Conservation (phyloP, 768 basidiomycete genomes). For the Inosperma sp. region DNA sequence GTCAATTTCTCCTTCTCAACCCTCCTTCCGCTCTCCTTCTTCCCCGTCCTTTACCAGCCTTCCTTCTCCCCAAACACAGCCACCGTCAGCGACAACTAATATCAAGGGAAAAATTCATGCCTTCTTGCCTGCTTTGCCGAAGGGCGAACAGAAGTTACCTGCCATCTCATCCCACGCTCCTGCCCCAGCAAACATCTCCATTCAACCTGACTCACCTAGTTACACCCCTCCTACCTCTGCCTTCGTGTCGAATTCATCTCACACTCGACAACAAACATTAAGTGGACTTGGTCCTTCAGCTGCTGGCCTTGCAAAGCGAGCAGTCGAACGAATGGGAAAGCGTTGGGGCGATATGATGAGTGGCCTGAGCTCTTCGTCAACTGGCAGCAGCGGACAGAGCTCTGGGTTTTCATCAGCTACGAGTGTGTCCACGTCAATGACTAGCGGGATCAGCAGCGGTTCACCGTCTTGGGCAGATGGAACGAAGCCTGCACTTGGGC, state of each 20-base stretch:
- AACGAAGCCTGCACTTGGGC: too few species aligned
- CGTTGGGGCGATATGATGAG: slow-evolving; percentile 49
- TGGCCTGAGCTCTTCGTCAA: slow-evolving; percentile 31
- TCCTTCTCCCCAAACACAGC: too few species aligned
- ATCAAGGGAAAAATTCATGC: background rate
- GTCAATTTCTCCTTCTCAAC: background rate
- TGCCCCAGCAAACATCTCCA: too few species aligned
- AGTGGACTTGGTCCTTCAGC: slow-evolving; percentile 66
- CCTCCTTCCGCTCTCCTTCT: background rate
- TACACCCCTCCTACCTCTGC: background rate
- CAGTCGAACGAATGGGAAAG: slow-evolving; percentile 72
- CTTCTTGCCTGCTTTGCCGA: background rate
- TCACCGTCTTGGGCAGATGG: background rate
- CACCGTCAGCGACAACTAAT: background rate
- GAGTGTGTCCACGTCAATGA: background rate
- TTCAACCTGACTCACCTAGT: background rate
- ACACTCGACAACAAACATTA: slow-evolving; percentile 59
- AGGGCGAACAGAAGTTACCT: background rate
- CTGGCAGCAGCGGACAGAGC: slow-evolving; percentile 24
- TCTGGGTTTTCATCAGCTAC: slow-evolving; percentile 38
- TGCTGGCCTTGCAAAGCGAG: slow-evolving; percentile 69
- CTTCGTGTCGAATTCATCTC: slow-evolving; percentile 24
- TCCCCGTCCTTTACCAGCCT: background rate
- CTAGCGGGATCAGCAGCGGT: background rate
- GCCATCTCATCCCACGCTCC: background rate